Conservation (phyloP, 139 green algal species). For the Trebouxia sp. region DNA sequence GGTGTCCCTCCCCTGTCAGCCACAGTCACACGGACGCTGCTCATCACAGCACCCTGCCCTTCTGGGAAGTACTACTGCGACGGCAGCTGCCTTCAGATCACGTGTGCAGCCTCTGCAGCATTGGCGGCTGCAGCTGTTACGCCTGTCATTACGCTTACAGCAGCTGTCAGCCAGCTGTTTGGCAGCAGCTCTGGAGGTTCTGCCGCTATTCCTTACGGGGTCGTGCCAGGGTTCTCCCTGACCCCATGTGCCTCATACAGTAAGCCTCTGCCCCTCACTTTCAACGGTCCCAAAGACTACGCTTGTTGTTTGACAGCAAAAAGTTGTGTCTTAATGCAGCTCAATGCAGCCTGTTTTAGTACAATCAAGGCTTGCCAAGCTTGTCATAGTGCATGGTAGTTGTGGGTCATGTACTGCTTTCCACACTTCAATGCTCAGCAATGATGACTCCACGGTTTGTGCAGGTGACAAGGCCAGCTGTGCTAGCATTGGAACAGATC, state of each 20-base stretch:
- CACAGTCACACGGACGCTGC: not conserved
- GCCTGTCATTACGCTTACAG: conserved; percentile 9
- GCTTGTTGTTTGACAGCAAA: not conserved
- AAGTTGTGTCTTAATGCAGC: too few species aligned
- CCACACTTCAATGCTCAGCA: not conserved
- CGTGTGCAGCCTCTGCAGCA: not conserved
- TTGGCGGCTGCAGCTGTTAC: not conserved
- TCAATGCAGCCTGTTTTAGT: too few species aligned
- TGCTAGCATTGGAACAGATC: not conserved
- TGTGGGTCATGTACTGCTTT: too few species aligned
- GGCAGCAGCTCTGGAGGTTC: not conserved
- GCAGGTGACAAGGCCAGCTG: not conserved
- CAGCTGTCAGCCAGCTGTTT: not conserved
- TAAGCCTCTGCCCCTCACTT: not conserved
- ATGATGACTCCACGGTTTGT: not conserved
- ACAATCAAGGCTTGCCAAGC: too few species aligned
- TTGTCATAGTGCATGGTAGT: too few species aligned
- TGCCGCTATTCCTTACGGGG: not conserved
- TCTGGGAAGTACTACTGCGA: conserved; percentile 26
- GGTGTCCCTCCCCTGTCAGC: not conserved
- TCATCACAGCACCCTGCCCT: conserved; percentile 12
- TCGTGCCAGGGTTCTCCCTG: not conserved
- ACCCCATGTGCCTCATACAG: not conserved
- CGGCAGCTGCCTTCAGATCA: conserved; percentile 10
- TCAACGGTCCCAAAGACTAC: not conserved